Base-by-base conservation (phyloP, 2,329 filamentous ascomycete genomes). In the Aspergillus ochraceus region DNA sequence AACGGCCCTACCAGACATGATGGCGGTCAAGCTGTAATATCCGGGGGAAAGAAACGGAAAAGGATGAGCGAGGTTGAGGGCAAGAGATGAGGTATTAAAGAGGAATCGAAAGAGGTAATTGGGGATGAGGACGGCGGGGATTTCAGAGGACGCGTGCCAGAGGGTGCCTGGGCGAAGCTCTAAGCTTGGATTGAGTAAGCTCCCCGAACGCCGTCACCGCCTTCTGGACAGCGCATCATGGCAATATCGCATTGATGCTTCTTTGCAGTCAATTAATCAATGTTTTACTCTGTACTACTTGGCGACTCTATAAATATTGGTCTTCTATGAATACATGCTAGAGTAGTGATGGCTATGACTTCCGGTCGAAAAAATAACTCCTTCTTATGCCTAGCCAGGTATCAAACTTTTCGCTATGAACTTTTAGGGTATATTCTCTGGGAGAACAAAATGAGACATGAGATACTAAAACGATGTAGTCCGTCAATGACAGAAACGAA, bases 1-100 rank as follows among this genome's bases (percentile, higher is more conserved):
- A 56, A 52, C 39, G 39, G 57, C 53, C 76, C 65, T 70, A 80
- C 78, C 78, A 66, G 78, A 80, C 78, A 80, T 80, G 67, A 67
- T 75, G 69, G 66, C 64, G 61, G 58, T 55, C 22, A 47, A 55
- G 60, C 50, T 53, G 63, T 47, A 63, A 59, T 57, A 62, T 58
- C 49, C 50, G 50, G 42, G 17, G 57, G 66, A 49, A 59, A 52
- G 54, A 54, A 59, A 39, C n/a, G 49, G 32, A 30, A 58, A 39
- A 42, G 24, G 47, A 58, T 24, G 22, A 56, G 36, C 49, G 60
- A 50, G 60, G 3, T n/a, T 14, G 32, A 55, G 52, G 32, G 26
- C 20, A 57, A 12, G 57, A 36, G 39, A 50, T 52, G 60, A 54
- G 45, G 36, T 56, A 55, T 54, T 46, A 49, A 61, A 54, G 52